phyloP scores from a whole-genome alignment of 805 yeast species.

The Candida sonorensis region DNA sequence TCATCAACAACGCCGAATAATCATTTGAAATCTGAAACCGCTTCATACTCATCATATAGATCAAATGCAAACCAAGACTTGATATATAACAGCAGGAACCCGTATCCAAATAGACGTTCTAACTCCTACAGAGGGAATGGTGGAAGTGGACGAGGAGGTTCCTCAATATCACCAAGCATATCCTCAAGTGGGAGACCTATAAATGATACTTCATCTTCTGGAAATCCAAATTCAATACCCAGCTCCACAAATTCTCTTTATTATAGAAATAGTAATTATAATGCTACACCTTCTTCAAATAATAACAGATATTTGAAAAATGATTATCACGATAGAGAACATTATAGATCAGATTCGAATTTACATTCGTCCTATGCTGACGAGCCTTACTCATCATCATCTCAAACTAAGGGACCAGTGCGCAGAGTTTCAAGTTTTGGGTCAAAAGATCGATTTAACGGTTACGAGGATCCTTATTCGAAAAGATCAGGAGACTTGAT shows the following conservation, averaged over 20 bases:
- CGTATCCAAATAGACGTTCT: conserved; percentile 6
- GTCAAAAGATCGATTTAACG: conserved; percentile 9
- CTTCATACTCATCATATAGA: conserved; percentile 9
- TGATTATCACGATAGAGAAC: conserved; percentile 15
- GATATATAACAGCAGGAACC: conserved; percentile 7
- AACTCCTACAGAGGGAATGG: conserved; percentile 9
- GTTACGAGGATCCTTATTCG: conserved; percentile 9
- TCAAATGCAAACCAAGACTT: conserved; percentile 8
- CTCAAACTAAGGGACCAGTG: conserved; percentile 2
- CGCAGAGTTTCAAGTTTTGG: conserved; percentile 6
- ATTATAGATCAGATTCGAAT: conserved; percentile 9
- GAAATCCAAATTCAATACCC: too few relatives aligned
- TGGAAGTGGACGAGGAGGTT: conserved; percentile 13
- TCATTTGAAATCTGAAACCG: conserved; percentile 1
- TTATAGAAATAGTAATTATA: too few relatives aligned
- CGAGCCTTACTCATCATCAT: conserved; percentile 2
- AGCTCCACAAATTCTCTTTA: too few relatives aligned
- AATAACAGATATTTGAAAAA: background rate
- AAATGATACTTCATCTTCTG: conserved; percentile 3
- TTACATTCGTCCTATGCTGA: conserved; percentile 3
- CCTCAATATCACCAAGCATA: background rate
- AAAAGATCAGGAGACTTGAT: conserved; percentile 16
- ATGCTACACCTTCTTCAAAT: too few relatives aligned
- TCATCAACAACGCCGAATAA: background rate
- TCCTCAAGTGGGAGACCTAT: conserved; percentile 1